A percentile compares a stretch with the other conserved stretches of the same genome.
phyloP scores from a whole-genome alignment of 1,139 yeast genomes.

The Magnusiomyces tetraspermus region DNA sequence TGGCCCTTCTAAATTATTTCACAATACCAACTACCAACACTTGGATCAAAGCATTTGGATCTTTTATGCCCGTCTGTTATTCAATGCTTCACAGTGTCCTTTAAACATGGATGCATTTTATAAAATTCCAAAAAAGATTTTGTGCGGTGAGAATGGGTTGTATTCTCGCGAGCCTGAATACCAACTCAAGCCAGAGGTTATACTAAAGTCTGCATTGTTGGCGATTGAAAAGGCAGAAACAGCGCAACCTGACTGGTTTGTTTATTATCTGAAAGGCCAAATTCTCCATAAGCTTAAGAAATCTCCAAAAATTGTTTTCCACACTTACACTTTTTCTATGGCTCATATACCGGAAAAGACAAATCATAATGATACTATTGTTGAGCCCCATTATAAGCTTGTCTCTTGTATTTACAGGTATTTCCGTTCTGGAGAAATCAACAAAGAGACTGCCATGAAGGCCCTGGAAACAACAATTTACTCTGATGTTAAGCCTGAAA shows the following conservation, averaged over 20 bases:
- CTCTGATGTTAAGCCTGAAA: conserved; percentile 14
- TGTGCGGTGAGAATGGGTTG: conserved; percentile 24
- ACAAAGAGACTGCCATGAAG: conserved; percentile 33
- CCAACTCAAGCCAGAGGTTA: conserved; percentile 19
- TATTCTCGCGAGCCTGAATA: conserved; percentile 24
- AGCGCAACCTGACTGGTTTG: conserved; percentile 50
- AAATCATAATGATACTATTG: conserved; percentile 39
- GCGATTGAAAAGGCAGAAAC: conserved; percentile 25
- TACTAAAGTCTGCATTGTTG: conserved; percentile 23
- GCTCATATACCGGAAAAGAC: conserved; percentile 33
- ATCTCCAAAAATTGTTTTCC: conserved; percentile 22
- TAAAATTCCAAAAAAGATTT: conserved; percentile 21
- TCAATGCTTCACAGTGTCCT: conserved; percentile 49
- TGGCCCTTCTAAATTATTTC: conserved; percentile 15
- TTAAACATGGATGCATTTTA: conserved; percentile 41
- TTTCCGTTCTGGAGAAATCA: conserved; percentile 35
- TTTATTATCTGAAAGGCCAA: conserved; percentile 51
- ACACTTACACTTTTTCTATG: conserved; percentile 22
- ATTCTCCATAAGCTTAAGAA: conserved; percentile 41
- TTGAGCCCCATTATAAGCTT: conserved; percentile 68
- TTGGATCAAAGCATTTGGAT: conserved; percentile 46
- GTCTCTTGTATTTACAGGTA: conserved; percentile 54
- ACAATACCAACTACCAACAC: conserved; percentile 27
- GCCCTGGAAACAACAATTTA: conserved; percentile 31
- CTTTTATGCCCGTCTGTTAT: conserved; percentile 51